phyloP scores from a whole-genome alignment of 306 rosid species.

The Cucumis hystrix region DNA sequence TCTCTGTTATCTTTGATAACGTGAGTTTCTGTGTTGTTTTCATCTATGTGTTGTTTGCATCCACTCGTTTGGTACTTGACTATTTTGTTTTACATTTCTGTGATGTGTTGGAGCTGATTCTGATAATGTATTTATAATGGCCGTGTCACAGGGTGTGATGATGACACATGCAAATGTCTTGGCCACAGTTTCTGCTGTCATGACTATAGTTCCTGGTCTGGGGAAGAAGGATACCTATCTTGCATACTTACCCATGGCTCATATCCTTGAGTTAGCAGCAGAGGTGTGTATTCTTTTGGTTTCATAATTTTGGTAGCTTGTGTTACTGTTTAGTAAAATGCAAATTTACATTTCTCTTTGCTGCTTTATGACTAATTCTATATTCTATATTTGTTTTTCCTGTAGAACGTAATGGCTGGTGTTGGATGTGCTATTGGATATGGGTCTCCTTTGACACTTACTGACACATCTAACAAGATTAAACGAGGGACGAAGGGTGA shows the following conservation, averaged over 20 bases:
- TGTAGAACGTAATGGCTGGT: conserved; percentile 63
- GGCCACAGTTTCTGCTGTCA: conserved; percentile 73
- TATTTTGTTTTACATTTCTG: not conserved
- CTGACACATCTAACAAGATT: conserved; percentile 91
- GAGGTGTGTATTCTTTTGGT: conserved; percentile 44
- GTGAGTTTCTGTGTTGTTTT: not conserved
- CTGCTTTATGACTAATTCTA: conserved; percentile 14
- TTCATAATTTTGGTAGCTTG: conserved; percentile 12
- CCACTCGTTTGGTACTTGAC: not conserved
- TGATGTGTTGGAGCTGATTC: not conserved
- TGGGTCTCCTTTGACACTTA: conserved; percentile 86
- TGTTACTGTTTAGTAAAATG: not conserved
- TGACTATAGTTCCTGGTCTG: conserved; percentile 76
- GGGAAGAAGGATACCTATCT: conserved; percentile 65
- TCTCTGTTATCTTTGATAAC: not conserved
- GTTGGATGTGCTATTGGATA: conserved; percentile 90
- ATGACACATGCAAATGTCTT: conserved; percentile 92
- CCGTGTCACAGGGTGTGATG: conserved; percentile 75
- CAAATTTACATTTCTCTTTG: not conserved
- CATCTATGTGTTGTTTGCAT: not conserved
- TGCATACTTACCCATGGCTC: conserved; percentile 93
- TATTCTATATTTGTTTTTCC: conserved; percentile 13
- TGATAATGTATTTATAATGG: not conserved
- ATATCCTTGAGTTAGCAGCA: conserved; percentile 90
- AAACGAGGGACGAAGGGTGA: conserved; percentile 85